Evolutionary conservation across 306 rosid species (phyloP), one percentile per base, ranked within the genome.

Genomic region (Citrullus mucosospermus): DNA sequence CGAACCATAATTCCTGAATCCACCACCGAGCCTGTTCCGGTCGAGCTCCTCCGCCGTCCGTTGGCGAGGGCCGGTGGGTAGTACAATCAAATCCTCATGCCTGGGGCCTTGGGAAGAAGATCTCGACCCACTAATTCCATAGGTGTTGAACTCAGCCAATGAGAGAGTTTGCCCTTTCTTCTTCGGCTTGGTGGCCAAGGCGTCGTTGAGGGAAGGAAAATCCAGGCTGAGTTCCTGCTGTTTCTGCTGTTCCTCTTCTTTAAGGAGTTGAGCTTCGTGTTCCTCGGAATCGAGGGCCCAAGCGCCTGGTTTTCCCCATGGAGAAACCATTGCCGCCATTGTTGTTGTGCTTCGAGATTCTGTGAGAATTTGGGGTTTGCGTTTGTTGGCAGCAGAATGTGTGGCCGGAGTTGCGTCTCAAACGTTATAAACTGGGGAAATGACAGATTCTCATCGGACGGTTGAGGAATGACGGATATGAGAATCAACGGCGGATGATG

Each of bases 251-350:
- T 57, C 17, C 53, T 43, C n/a, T 38, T 44, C 71, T 44, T 59
- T 17, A 3, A 77, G 72, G 55, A 94, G 93, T 57, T 92, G 91
- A 16, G 83, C 92, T 30, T 94, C 98, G 56, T 94, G 84, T 74
- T 88, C 86, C 56, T 94, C 97, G 6, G 97, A 60, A 20, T 89
- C 98, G 5, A 92, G 87, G 3, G 98, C 98, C 98, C 98, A 94
- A 3, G 97, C 96, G 12, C 97, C 95, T 30, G 98, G 95, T 43
- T 94, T 94, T 18, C 91, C 81, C 98, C 98, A 94, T 1, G 93
- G 88, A 87, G 97, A 87, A 53, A 85, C 87, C 8, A 93, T 88
- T 82, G 98, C 97, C 89, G 97, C 96, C 98, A 94, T 94, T 34
- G 80, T 83, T 81, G 51, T 68, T 34, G 44, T 70, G 76, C 38